phyloP scores from a whole-genome alignment of 2,329 filamentous ascomycete species.

The Aspergillus calidoustus region DNA sequence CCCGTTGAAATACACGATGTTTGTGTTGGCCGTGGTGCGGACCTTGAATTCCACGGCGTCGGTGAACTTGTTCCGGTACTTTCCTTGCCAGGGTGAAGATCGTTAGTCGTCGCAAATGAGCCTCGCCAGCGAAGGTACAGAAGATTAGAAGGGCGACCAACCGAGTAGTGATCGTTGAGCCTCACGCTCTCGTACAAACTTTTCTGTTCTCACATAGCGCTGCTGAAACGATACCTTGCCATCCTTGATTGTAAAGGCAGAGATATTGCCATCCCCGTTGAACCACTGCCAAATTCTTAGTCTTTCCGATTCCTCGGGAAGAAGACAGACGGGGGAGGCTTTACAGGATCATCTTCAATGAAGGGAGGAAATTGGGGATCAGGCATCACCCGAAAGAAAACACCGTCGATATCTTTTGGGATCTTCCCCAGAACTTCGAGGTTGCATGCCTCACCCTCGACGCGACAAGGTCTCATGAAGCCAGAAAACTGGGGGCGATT shows the following conservation, averaged over 20 bases:
- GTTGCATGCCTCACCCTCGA: conserved; percentile 49
- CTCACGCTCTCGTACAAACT: conserved; percentile 44
- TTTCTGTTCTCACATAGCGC: conserved; percentile 48
- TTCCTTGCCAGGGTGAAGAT: conserved; percentile 29
- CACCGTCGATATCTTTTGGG: conserved; percentile 52
- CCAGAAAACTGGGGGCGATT: conserved; percentile 28
- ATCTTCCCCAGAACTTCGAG: conserved; percentile 50
- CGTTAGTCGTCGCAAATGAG: no score
- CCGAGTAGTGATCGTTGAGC: conserved; percentile 38
- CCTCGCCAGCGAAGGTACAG: background rate
- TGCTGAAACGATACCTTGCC: conserved; percentile 41
- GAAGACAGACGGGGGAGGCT: background rate
- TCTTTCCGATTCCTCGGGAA: background rate
- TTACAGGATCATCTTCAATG: conserved; percentile 36
- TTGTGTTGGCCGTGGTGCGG: conserved; percentile 58
- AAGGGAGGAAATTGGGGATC: conserved; percentile 48
- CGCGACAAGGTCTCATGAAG: conserved; percentile 41
- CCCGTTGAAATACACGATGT: conserved; percentile 63
- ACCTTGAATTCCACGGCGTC: conserved; percentile 42
- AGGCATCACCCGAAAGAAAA: conserved; percentile 57
- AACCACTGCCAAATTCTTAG: conserved; percentile 30
- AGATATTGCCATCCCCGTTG: conserved; percentile 49
- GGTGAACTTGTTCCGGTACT: conserved; percentile 48
- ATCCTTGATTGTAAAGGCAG: conserved; percentile 42
- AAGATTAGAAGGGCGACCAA: conserved; percentile 1